These are phyloP conservation scores for Incumbomyces lentus DNA, from an alignment of 2,329 filamentous ascomycete species.

Conservation along the genomic window DNA sequence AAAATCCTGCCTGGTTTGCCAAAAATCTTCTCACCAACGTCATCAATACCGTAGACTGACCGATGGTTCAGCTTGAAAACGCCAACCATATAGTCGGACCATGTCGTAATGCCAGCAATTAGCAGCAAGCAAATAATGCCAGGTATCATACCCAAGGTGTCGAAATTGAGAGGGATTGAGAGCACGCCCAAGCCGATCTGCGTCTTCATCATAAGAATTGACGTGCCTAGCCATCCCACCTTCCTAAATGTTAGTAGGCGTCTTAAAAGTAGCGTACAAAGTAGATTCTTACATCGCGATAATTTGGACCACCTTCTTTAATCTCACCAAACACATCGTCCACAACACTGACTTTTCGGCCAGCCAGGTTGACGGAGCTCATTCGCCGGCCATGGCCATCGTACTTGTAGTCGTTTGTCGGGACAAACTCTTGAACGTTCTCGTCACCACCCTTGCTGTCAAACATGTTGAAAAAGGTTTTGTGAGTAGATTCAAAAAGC, in stretches of 20 bases:
- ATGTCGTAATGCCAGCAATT: too few species aligned
- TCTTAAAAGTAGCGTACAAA: neutral
- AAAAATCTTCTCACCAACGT: too few species aligned
- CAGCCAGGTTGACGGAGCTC: too few species aligned
- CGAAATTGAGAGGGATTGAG: slow-evolving; percentile 40
- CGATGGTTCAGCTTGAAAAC: too few species aligned
- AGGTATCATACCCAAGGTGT: slow-evolving; percentile 23
- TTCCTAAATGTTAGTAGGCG: neutral
- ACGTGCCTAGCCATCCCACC: slow-evolving; percentile 40
- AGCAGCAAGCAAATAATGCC: too few species aligned
- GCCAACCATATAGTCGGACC: too few species aligned
- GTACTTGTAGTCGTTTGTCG: neutral
- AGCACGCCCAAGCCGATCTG: slow-evolving; percentile 42
- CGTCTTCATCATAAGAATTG: slow-evolving; percentile 37
- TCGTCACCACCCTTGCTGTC: too few species aligned
- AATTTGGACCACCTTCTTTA: slow-evolving; percentile 24
- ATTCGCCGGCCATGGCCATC: neutral
- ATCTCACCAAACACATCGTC: slow-evolving; percentile 30
- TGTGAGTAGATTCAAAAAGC: too few species aligned
- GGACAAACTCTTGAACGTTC: neutral
- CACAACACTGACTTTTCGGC: slow-evolving; percentile 7
- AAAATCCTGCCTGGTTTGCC: too few species aligned
- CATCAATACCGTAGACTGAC: too few species aligned
- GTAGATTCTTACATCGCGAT: slow-evolving; percentile 20
- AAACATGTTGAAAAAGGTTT: too few species aligned